A percentile compares a stretch with the other conserved stretches of the same genome.
phyloP scores from a whole-genome alignment of 148 eudicot species.

The Rhododendron ferrugineum region DNA sequence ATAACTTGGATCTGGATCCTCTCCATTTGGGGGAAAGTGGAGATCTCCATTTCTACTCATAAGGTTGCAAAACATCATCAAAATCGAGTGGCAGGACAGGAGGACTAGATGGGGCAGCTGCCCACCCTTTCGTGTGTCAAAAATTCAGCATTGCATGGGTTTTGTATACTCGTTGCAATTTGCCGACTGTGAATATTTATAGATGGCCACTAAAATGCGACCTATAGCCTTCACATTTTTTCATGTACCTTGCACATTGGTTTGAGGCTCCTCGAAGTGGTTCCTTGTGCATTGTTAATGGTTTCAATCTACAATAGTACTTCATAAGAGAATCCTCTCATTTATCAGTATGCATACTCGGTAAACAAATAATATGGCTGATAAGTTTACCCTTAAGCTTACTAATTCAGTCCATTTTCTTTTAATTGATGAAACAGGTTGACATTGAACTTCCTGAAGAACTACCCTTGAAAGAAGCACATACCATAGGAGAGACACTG shows the following conservation, averaged over 20 bases:
- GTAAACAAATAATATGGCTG: neutral
- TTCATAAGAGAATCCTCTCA: no score
- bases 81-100: neutral
- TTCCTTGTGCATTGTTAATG: no score
- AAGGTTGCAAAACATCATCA: neutral
- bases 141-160: neutral
- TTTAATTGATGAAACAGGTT: conserved; percentile 37
- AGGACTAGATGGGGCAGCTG: neutral
- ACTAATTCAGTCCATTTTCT: neutral
- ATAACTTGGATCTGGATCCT: neutral
- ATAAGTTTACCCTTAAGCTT: no score
- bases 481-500: conserved; percentile 33
- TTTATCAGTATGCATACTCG: neutral
- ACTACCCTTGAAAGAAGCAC: conserved; percentile 22
- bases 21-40: neutral
- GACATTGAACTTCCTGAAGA: conserved; percentile 92
- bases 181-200: neutral
- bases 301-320: no score
- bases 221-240: no score
- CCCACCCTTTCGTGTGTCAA: neutral
- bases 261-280: no score
- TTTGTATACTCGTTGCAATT: neutral
- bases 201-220: neutral
- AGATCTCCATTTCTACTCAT: neutral
- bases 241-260: no score